Evolutionary conservation across 2,329 filamentous ascomycete genomes (phyloP).

Genomic region (Botrytis pseudocinerea): DNA sequence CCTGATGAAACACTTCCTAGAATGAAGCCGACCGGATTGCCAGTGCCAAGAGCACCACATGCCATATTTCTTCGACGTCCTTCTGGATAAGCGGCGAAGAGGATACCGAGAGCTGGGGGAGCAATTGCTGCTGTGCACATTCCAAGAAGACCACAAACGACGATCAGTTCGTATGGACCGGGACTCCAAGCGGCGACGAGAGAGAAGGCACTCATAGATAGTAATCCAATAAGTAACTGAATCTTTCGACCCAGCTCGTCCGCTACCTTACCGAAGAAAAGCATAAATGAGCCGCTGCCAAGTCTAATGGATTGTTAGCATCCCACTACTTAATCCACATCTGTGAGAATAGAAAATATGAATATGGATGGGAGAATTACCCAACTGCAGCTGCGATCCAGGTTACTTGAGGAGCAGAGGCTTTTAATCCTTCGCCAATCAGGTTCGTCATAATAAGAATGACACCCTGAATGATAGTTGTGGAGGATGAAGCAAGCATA

Average conservation of each 20-base stretch:
- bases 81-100: conserved; percentile 63
- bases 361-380: conserved; percentile 38
- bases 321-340: background rate
- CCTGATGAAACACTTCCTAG: conserved; percentile 59
- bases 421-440: conserved; percentile 59
- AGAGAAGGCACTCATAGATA: conserved; percentile 56
- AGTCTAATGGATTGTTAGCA: conserved; percentile 46
- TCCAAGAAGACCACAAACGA: conserved; percentile 64
- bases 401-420: conserved; percentile 66
- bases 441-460: conserved; percentile 63
- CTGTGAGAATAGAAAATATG: background rate
- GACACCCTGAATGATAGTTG: conserved; percentile 58
- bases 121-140: conserved; percentile 64
- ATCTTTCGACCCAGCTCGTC: conserved; percentile 65
- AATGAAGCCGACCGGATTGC: conserved; percentile 46
- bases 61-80: conserved; percentile 61
- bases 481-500: conserved; percentile 66
- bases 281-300: conserved; percentile 62
- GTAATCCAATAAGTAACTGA: conserved; percentile 61
- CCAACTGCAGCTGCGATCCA: conserved; percentile 66
- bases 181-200: conserved; percentile 61
- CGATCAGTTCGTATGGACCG: conserved; percentile 58
- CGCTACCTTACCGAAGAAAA: conserved; percentile 65
- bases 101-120: conserved; percentile 62
- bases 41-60: conserved; percentile 59